A percentile compares a stretch with the other conserved stretches of the same genome.
Evolutionary conservation across 1,139 yeast species (phyloP).

Genomic region (Geotrichum histeridarum): DNA sequence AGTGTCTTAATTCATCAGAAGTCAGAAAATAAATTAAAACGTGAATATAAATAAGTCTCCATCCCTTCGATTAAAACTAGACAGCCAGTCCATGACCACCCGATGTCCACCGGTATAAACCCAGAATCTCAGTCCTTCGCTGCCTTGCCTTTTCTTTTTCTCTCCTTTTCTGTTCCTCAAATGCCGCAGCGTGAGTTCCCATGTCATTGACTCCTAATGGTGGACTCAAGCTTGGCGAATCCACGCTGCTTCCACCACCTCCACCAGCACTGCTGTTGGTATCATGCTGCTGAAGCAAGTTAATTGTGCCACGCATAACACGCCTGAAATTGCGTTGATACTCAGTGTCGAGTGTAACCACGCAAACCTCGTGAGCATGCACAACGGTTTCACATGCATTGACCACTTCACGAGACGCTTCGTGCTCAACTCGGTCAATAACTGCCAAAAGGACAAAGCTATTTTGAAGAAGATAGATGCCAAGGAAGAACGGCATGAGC

Average conservation of each 20-base stretch:
- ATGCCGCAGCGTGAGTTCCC: conserved; percentile 30
- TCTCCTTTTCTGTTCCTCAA: conserved; percentile 28
- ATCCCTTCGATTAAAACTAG: conserved; percentile 7
- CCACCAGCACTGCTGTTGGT: not conserved
- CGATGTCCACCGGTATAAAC: conserved; percentile 32
- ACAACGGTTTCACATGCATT: conserved; percentile 35
- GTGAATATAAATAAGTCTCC: not conserved
- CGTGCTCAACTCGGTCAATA: conserved; percentile 32
- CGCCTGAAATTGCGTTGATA: conserved; percentile 35
- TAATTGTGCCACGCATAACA: conserved; percentile 32
- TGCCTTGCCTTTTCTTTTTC: conserved; percentile 24
- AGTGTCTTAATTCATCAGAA: too few relatives aligned
- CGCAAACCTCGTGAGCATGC: conserved; percentile 36
- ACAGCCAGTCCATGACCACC: conserved; percentile 36
- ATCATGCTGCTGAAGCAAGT: conserved; percentile 17
- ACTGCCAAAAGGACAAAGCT: conserved; percentile 30
- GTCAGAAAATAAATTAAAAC: not conserved
- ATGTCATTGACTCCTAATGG: conserved; percentile 14
- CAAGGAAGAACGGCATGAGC: conserved; percentile 32
- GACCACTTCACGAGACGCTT: conserved; percentile 32
- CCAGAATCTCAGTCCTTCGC: conserved; percentile 30
- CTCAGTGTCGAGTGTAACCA: conserved; percentile 35
- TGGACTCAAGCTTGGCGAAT: conserved; percentile 27
- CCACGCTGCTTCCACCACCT: conserved; percentile 10
- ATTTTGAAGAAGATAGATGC: conserved; percentile 31